phyloP scores from a whole-genome alignment of 352 stramenopile species.

The Phytophthora tubulina region DNA sequence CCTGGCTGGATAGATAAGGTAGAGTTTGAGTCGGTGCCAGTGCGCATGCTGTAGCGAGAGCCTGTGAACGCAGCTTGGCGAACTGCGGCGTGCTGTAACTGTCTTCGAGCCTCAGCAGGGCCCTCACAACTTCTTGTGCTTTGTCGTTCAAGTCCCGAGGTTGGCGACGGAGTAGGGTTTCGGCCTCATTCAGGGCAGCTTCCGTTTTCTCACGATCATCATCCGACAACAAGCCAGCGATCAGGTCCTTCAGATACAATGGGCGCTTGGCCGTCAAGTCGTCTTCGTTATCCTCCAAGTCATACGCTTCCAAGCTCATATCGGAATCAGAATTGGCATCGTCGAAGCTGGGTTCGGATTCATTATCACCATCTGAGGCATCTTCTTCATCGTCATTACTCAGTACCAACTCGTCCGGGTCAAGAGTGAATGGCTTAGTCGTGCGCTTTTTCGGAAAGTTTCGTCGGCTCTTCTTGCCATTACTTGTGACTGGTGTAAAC shows the following conservation, averaged over 20 bases:
- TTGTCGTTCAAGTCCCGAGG: slow-evolving; percentile 76
- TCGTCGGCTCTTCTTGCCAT: slow-evolving; percentile 7
- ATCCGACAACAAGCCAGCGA: slow-evolving; percentile 60
- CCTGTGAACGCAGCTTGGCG: slow-evolving; percentile 47
- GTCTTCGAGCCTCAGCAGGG: slow-evolving; percentile 75
- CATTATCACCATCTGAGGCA: slow-evolving; percentile 25
- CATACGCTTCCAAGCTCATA: slow-evolving; percentile 72
- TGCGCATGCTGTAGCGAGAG: slow-evolving; percentile 59
- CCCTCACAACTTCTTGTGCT: slow-evolving; percentile 57
- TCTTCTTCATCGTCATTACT: slow-evolving; percentile 54
- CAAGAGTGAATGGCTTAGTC: slow-evolving; percentile 46
- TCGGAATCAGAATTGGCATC: slow-evolving; percentile 68
- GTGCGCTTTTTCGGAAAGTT: slow-evolving; percentile 23
- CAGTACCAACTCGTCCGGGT: slow-evolving; percentile 70
- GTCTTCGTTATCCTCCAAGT: slow-evolving; percentile 75
- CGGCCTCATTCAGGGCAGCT: slow-evolving; percentile 60
- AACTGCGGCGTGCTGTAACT: slow-evolving; percentile 80
- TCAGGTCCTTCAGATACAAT: slow-evolving; percentile 79
- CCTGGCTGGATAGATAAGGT: slow-evolving; percentile 70
- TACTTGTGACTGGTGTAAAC: background rate
- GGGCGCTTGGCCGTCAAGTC: slow-evolving; percentile 68
- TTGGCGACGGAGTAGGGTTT: slow-evolving; percentile 58
- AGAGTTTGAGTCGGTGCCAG: slow-evolving; percentile 55
- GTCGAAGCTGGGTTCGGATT: slow-evolving; percentile 38
- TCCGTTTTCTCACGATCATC: slow-evolving; percentile 71